These are phyloP conservation scores for Albophoma yamanashiensis DNA, from an alignment of 2,329 filamentous ascomycete species.

Conservation along the genomic window DNA sequence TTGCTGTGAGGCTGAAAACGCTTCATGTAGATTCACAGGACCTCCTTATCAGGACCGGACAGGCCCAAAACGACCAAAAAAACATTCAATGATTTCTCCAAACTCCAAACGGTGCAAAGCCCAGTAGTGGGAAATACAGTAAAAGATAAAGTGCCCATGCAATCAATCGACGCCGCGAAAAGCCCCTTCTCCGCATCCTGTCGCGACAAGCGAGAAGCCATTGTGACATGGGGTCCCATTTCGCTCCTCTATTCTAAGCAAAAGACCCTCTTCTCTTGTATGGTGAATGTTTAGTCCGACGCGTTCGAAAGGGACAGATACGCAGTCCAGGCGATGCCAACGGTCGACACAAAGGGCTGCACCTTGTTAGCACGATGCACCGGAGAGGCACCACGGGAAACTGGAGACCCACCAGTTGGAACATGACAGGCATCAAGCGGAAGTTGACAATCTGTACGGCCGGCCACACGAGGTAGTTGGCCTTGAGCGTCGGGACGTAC, in stretches of 20 bases:
- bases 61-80: neutral
- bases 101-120: conserved; percentile 7
- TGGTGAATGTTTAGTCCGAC: conserved; percentile 47
- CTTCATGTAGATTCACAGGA: neutral
- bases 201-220: neutral
- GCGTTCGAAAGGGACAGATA: conserved; percentile 91
- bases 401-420: conserved; percentile 62
- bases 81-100: neutral
- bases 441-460: conserved; percentile 96
- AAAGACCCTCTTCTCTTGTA: neutral
- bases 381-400: neutral
- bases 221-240: neutral
- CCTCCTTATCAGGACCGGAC: neutral
- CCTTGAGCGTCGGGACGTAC: conserved; percentile 87
- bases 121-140: neutral
- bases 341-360: conserved; percentile 87
- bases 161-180: neutral
- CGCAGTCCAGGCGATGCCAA: conserved; percentile 96
- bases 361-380: conserved; percentile 3
- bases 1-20: neutral
- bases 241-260: too few relatives aligned
- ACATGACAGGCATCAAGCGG: conserved; percentile 85
- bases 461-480: conserved; percentile 93
- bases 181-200: neutral
- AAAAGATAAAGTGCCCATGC: neutral